Conservation (phyloP, 1,139 yeast species). For the Kodamaea arcana region DNA sequence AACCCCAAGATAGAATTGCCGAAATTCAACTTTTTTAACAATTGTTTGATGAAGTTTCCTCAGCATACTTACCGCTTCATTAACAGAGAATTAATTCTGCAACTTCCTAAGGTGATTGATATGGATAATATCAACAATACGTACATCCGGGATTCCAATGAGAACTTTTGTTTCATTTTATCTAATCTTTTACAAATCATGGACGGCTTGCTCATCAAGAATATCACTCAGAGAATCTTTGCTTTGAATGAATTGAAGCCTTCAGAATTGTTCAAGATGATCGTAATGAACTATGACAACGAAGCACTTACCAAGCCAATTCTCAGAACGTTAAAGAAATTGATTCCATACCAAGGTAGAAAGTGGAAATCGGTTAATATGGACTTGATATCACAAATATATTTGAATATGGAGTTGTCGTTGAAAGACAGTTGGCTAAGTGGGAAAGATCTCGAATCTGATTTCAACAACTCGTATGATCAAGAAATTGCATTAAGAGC, state of each 20-base stretch:
- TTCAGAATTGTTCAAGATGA: constrained; percentile 43
- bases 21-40: constrained; percentile 41
- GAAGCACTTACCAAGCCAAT: constrained; percentile 64
- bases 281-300: constrained; percentile 53
- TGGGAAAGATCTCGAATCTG: constrained; percentile 75
- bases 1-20: constrained; percentile 44
- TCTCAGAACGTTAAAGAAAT: constrained; percentile 67
- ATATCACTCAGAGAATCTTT: constrained; percentile 50
- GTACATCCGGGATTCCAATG: constrained; percentile 32
- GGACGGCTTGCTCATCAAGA: constrained; percentile 42
- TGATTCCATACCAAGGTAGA: constrained; percentile 87
- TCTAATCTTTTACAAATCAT: constrained; percentile 42
- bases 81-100: constrained; percentile 26
- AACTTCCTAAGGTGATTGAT: constrained; percentile 25
- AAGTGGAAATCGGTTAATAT: constrained; percentile 93
- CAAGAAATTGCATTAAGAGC: constrained; percentile 86
- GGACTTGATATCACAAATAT: constrained; percentile 89
- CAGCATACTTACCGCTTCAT: constrained; percentile 21
- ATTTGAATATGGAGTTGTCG: constrained; percentile 66
- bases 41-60: constrained; percentile 27
- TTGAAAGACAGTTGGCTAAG: constrained; percentile 87
- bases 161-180: constrained; percentile 41
- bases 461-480: constrained; percentile 72
- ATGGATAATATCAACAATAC: constrained; percentile 26
- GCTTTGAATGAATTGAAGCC: constrained; percentile 56